Conservation (phyloP, 2,329 filamentous ascomycete genomes). For the Pseudohalonectria lignicola region DNA sequence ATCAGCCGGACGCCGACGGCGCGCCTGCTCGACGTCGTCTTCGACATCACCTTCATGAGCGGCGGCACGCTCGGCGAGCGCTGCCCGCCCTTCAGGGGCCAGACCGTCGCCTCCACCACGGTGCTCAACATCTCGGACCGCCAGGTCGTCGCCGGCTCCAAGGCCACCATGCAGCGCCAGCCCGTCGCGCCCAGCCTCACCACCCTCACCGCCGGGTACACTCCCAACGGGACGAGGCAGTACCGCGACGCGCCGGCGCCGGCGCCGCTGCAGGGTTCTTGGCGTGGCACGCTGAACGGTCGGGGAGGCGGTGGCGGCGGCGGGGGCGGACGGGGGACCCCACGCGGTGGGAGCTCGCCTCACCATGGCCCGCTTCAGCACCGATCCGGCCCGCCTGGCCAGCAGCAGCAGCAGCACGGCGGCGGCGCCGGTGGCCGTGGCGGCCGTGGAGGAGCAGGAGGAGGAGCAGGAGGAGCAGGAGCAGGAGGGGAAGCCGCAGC, state of each 20-base stretch:
- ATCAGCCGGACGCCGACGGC: conserved; percentile 80
- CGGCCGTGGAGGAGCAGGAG: conserved; percentile 7
- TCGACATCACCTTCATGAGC: conserved; percentile 94
- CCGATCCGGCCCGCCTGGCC: conserved; percentile 18
- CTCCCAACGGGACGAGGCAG: conserved; percentile 48
- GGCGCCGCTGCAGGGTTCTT: conserved; percentile 42
- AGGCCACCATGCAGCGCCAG: conserved; percentile 42
- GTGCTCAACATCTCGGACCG: conserved; percentile 79
- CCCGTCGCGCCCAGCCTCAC: conserved; percentile 29
- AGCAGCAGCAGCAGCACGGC: conserved; percentile 10
- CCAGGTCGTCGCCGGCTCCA: conserved; percentile 65
- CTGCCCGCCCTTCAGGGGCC: conserved; percentile 86
- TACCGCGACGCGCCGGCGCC: conserved; percentile 46
- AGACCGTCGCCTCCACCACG: conserved; percentile 78
- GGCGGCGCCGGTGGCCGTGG: conserved; percentile 18
- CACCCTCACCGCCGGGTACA: conserved; percentile 42
- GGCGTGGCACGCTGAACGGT: conserved; percentile 45
- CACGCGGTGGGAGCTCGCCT: conserved; percentile 22
- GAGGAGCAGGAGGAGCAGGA: background rate
- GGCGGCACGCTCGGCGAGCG: conserved; percentile 84
- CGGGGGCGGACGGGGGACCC: conserved; percentile 20
- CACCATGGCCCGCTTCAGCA: conserved; percentile 43
- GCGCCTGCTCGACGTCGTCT: conserved; percentile 80
- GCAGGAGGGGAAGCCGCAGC: too few relatives aligned
- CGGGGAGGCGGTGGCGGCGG: conserved; percentile 23